Conservation (phyloP, 192 early-diverging fungal genomes). For the Backusella luteola region DNA sequence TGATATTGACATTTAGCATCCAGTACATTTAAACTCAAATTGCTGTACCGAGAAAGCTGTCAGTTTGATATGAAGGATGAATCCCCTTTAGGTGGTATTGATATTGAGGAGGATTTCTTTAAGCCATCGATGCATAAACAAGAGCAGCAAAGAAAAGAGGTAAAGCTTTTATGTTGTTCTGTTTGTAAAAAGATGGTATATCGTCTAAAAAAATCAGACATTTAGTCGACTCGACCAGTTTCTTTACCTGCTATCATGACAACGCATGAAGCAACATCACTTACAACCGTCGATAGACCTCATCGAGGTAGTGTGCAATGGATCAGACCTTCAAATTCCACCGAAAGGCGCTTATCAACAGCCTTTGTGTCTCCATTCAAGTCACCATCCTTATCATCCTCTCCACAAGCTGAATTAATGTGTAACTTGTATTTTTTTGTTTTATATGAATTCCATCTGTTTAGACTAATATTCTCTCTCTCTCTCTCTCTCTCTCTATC, state of each 20-base stretch:
- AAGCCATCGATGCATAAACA: slow-evolving; percentile 35
- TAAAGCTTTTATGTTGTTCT: not conserved
- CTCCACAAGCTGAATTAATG: slow-evolving; percentile 24
- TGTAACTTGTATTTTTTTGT: slow-evolving; percentile 8
- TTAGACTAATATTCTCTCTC: not conserved
- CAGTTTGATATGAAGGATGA: slow-evolving; percentile 67
- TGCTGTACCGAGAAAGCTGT: slow-evolving; percentile 68
- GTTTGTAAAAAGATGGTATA: slow-evolving; percentile 29
- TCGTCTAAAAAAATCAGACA: slow-evolving; percentile 26
- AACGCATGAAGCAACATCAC: not conserved
- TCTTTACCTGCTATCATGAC: slow-evolving; percentile 1
- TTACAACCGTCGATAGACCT: not conserved
- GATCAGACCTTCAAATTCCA: not conserved
- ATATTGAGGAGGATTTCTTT: slow-evolving; percentile 74
- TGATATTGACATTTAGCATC: slow-evolving; percentile 17
- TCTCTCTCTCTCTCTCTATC: not conserved
- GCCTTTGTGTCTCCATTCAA: slow-evolving; percentile 34
- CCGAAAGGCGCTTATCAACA: slow-evolving; percentile 9
- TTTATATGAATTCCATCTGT: not conserved
- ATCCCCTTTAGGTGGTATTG: slow-evolving; percentile 44
- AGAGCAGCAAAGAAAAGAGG: not conserved
- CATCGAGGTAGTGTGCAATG: not conserved
- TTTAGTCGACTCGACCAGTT: slow-evolving; percentile 13
- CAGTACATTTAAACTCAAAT: slow-evolving; percentile 66
- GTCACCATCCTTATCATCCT: slow-evolving; percentile 37